These are phyloP conservation scores for Axilococcus clingmanii DNA, from an alignment of 139 green algal genomes.

Conservation along the genomic window DNA sequence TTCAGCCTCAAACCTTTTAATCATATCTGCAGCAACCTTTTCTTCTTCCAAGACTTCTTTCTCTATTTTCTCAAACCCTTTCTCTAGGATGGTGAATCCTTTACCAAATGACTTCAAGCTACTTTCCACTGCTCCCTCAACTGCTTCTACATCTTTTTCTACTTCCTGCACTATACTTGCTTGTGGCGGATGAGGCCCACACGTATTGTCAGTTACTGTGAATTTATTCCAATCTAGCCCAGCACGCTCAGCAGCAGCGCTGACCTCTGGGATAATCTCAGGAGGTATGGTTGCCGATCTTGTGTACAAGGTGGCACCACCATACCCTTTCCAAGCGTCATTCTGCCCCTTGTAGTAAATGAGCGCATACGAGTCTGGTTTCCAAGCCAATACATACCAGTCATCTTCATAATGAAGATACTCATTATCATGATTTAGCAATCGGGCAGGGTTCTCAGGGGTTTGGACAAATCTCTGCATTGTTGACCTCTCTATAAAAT, in stretches of 20 bases:
- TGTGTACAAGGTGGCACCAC: slow-evolving; percentile 63
- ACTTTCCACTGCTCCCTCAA: slow-evolving; percentile 28
- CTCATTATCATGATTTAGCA: slow-evolving; percentile 73
- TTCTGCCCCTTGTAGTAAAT: slow-evolving; percentile 86
- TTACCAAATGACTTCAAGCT: slow-evolving; percentile 53
- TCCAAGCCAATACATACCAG: slow-evolving; percentile 73
- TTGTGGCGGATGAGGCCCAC: slow-evolving; percentile 43
- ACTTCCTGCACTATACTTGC: slow-evolving; percentile 18
- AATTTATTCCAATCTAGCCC: slow-evolving; percentile 58
- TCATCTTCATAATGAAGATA: slow-evolving; percentile 81
- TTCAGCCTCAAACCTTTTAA: slow-evolving; percentile 1
- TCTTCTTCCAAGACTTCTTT: slow-evolving; percentile 8
- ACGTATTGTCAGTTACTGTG: slow-evolving; percentile 75
- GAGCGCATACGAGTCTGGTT: slow-evolving; percentile 65
- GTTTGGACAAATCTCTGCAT: slow-evolving; percentile 61
- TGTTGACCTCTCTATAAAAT: slow-evolving; percentile 65
- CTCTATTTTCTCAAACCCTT: slow-evolving; percentile 8
- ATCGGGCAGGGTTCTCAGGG: slow-evolving; percentile 27
- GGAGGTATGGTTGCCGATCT: slow-evolving; percentile 29
- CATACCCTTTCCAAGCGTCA: slow-evolving; percentile 82
- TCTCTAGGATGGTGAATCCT: slow-evolving; percentile 50
- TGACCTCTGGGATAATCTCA: slow-evolving; percentile 44
- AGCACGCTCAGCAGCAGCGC: slow-evolving; percentile 19
- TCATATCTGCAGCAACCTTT: neutral
- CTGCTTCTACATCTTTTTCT: slow-evolving; percentile 3